These are phyloP conservation scores for Coniferiporia sulphurascens DNA, from an alignment of 1,284 basidiomycete species.

Conservation along the genomic window DNA sequence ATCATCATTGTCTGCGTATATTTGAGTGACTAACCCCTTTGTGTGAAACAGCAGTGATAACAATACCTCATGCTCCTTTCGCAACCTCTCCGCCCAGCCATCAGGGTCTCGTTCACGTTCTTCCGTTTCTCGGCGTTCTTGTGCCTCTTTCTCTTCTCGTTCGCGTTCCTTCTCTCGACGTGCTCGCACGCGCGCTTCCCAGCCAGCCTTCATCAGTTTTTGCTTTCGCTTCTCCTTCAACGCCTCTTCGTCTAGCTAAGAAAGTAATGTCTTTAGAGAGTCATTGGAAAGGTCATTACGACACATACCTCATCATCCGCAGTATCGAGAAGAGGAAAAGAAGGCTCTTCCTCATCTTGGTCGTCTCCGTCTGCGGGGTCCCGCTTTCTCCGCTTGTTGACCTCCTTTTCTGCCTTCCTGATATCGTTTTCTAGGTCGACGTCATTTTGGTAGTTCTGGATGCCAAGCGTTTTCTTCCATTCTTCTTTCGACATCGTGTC, in stretches of 20 bases:
- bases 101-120: slow-evolving; percentile 68
- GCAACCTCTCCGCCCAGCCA: slow-evolving; percentile 69
- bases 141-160: slow-evolving; percentile 68
- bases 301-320: slow-evolving; percentile 76
- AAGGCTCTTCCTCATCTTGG: slow-evolving; percentile 64
- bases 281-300: slow-evolving; percentile 18
- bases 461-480: slow-evolving; percentile 61
- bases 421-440: slow-evolving; percentile 61
- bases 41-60: not conserved
- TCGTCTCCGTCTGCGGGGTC: slow-evolving; percentile 63
- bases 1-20: slow-evolving; percentile 62
- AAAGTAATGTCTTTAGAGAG: not conserved
- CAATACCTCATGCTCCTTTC: slow-evolving; percentile 75
- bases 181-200: slow-evolving; percentile 84
- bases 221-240: slow-evolving; percentile 96
- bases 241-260: slow-evolving; percentile 83
- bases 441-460: slow-evolving; percentile 75
- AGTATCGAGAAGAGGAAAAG: slow-evolving; percentile 86
- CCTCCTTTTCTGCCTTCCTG: slow-evolving; percentile 68
- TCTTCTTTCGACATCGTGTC: slow-evolving; percentile 70
- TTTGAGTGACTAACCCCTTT: slow-evolving; percentile 2
- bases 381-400: slow-evolving; percentile 69
- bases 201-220: slow-evolving; percentile 89
- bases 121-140: slow-evolving; percentile 72
- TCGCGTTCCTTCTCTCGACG: slow-evolving; percentile 89